Percentiles rank a stretch among this genome's conserved stretches.
phyloP scores from a whole-genome alignment of 2,329 filamentous ascomycete genomes.

The Colletotrichum tropicicola region DNA sequence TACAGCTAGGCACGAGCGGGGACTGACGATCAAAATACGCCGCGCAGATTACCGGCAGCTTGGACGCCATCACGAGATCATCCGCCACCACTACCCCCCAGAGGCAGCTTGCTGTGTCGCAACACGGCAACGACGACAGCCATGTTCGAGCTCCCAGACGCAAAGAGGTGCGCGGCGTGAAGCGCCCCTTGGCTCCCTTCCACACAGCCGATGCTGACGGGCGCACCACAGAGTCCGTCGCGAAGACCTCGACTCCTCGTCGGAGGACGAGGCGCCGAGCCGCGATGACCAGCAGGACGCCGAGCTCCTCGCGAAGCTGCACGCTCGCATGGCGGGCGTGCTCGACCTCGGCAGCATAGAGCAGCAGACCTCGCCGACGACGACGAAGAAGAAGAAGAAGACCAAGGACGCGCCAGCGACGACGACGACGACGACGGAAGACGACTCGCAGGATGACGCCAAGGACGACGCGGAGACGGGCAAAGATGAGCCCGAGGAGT shows the following conservation, averaged over 20 bases:
- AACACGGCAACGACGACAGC: constrained; percentile 2
- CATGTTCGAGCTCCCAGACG: constrained; percentile 63
- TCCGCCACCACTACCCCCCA: background rate
- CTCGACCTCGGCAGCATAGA: constrained; percentile 48
- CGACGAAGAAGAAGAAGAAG: constrained; percentile 17
- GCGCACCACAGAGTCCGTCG: constrained; percentile 58
- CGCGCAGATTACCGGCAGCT: background rate
- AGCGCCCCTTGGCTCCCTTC: too few relatives aligned
- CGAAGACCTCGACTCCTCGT: constrained; percentile 56
- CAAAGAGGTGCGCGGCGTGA: constrained; percentile 54
- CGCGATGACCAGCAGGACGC: constrained; percentile 44
- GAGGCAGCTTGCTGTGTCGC: background rate
- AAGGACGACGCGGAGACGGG: constrained; percentile 30
- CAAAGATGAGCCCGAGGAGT: constrained; percentile 48
- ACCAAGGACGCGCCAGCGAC: constrained; percentile 24
- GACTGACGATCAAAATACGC: background rate
- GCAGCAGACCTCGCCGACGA: constrained; percentile 6
- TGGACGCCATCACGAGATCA: background rate
- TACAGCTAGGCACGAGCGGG: background rate
- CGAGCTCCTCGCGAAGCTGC: constrained; percentile 53
- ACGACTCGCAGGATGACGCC: background rate
- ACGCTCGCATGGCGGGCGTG: constrained; percentile 57
- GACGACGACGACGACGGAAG: constrained; percentile 23
- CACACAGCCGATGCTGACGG: background rate
- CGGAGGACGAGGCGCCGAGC: constrained; percentile 37